A percentile compares a stretch with the other conserved stretches of the same genome.
These are phyloP conservation scores for Gryganskiella cystojenkinii DNA, from an alignment of 192 early-diverging fungal genomes.

Conservation along the genomic window DNA sequence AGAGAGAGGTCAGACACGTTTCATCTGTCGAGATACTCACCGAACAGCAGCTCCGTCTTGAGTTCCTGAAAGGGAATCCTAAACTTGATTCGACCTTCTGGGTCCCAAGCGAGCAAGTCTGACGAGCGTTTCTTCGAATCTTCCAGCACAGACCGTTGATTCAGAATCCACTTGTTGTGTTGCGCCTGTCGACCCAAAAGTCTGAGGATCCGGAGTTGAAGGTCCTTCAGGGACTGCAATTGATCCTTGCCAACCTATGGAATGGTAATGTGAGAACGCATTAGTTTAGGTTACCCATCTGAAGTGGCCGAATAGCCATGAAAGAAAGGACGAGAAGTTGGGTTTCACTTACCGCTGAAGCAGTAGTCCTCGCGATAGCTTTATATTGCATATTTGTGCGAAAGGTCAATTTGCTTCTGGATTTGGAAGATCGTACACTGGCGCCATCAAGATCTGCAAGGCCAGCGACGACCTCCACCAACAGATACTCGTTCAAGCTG, in stretches of 20 bases:
- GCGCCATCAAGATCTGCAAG: conserved; percentile 16
- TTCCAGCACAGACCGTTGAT: background rate
- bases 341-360: conserved; percentile 8
- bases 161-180: conserved; percentile 60
- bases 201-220: conserved; percentile 70
- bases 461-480: conserved; percentile 56
- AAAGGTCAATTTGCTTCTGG: background rate
- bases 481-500: conserved; percentile 72
- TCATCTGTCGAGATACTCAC: conserved; percentile 59
- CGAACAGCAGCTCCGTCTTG: conserved; percentile 71
- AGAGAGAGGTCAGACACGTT: no score
- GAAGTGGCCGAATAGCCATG: background rate
- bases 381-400: conserved; percentile 10
- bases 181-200: conserved; percentile 75
- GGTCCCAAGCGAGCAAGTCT: conserved; percentile 74
- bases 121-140: conserved; percentile 17
- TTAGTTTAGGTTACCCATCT: background rate
- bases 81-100: conserved; percentile 65
- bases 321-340: background rate
- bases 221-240: conserved; percentile 53
- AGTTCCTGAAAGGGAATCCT: conserved; percentile 76
- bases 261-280: background rate
- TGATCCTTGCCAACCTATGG: conserved; percentile 20
- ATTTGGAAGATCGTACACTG: background rate
- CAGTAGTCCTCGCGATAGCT: conserved; percentile 12